phyloP scores from a whole-genome alignment of 768 basidiomycete species.

The Agrocybe pediades region DNA sequence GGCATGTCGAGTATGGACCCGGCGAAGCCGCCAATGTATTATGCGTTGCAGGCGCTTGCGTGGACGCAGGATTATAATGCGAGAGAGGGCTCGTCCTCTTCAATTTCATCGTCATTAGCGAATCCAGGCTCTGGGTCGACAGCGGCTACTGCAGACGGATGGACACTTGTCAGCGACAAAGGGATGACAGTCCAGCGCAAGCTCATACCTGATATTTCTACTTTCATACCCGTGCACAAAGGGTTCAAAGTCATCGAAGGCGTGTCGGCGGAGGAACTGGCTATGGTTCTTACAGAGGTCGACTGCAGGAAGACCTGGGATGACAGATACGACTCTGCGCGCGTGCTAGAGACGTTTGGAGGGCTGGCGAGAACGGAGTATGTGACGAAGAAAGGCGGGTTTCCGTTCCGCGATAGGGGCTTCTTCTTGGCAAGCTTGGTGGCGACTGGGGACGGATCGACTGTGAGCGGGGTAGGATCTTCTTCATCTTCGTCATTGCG shows the following conservation, averaged over 20 bases:
- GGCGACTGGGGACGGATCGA: no score
- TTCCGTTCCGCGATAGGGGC: conserved; percentile 89
- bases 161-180: conserved; percentile 79
- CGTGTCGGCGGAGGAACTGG: conserved; percentile 90
- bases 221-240: conserved; percentile 80
- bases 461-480: no score
- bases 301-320: conserved; percentile 86
- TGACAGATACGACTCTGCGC: conserved; percentile 74
- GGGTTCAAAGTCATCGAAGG: conserved; percentile 93
- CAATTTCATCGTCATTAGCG: conserved; percentile 18
- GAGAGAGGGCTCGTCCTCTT: conserved; percentile 22
- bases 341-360: conserved; percentile 76
- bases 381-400: conserved; percentile 71
- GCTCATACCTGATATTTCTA: conserved; percentile 74
- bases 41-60: conserved; percentile 78
- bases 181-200: conserved; percentile 77
- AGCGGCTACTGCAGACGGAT: conserved; percentile 53
- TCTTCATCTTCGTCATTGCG: no score
- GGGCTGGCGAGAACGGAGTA: conserved; percentile 74
- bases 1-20: conserved; percentile 48
- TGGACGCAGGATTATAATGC: conserved; percentile 78
- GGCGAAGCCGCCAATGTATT: conserved; percentile 72
- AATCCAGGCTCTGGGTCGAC: no score
- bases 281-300: conserved; percentile 66
- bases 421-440: conserved; percentile 80